These are phyloP conservation scores for Craspedostauros australis DNA, from an alignment of 108 stramenopile genomes.

Conservation along the genomic window DNA sequence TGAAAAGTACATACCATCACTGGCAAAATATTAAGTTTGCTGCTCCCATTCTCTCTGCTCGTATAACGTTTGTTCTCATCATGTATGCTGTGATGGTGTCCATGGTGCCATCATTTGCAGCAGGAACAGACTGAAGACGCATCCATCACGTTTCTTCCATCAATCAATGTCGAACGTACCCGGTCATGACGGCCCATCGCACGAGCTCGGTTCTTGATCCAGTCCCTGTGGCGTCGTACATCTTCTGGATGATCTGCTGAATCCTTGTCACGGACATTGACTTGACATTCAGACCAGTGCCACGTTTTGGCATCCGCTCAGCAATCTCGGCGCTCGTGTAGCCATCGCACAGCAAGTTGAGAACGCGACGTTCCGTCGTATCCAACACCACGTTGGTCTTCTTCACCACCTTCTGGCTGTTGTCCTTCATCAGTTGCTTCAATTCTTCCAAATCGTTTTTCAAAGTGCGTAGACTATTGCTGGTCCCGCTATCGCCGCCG, in stretches of 20 bases:
- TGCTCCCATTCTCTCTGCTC: conserved; percentile 7
- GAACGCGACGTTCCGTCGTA: conserved; percentile 31
- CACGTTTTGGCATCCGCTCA: too few species aligned
- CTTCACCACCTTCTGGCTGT: conserved; percentile 15
- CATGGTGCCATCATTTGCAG: too few species aligned
- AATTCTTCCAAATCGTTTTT: conserved; percentile 53
- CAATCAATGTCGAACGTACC: conserved; percentile 32
- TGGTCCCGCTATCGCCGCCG: too few species aligned
- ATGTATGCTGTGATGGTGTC: too few species aligned
- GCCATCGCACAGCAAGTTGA: conserved; percentile 41
- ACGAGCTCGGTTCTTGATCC: conserved; percentile 49
- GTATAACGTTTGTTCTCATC: conserved; percentile 1
- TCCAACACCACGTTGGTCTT: conserved; percentile 39
- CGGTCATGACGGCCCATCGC: conserved; percentile 52
- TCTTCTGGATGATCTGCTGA: conserved; percentile 15
- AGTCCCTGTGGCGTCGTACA: conserved; percentile 32
- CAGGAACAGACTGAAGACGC: too few species aligned
- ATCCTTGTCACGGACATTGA: too few species aligned
- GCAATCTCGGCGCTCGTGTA: conserved; percentile 40
- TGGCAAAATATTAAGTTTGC: too few species aligned
- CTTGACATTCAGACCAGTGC: too few species aligned
- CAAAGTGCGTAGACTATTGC: too few species aligned
- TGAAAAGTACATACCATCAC: too few species aligned
- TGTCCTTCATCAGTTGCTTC: conserved; percentile 46
- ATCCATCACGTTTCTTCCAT: too few species aligned